A percentile compares a stretch with the other conserved stretches of the same genome.
Evolutionary conservation across 306 rosid genomes (phyloP).

Genomic region (Vigna angularis): DNA sequence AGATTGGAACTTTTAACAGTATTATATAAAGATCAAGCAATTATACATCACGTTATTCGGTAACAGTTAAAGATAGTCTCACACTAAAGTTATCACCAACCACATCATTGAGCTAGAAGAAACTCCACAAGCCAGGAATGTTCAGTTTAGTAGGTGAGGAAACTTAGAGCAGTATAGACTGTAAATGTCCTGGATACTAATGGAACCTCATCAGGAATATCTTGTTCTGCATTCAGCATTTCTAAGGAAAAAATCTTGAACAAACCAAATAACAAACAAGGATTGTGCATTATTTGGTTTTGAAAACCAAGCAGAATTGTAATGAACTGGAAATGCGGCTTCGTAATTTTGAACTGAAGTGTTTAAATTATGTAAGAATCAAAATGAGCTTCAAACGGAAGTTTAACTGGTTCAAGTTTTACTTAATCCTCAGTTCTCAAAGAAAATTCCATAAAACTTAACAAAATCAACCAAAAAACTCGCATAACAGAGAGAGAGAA

Average conservation of each 20-base stretch:
- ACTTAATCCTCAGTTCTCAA: neutral
- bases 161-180: neutral
- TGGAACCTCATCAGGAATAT: neutral
- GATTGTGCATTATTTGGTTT: constrained; percentile 1
- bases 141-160: neutral
- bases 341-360: neutral
- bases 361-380: neutral
- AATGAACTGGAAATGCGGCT: neutral
- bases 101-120: neutral
- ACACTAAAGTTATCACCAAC: neutral
- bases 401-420: neutral
- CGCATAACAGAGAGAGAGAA: neutral
- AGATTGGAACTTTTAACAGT: neutral
- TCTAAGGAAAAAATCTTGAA: neutral
- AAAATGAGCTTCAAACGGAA: neutral
- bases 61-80: constrained; percentile 6
- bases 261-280: neutral
- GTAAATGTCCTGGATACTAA: neutral
- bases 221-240: neutral
- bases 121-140: constrained; percentile 8
- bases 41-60: neutral
- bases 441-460: neutral
- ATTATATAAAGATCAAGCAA: neutral
- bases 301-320: neutral
- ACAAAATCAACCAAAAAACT: neutral